These are phyloP conservation scores for Teratosphaeria destructans DNA, from an alignment of 2,329 filamentous ascomycete genomes.

Conservation along the genomic window DNA sequence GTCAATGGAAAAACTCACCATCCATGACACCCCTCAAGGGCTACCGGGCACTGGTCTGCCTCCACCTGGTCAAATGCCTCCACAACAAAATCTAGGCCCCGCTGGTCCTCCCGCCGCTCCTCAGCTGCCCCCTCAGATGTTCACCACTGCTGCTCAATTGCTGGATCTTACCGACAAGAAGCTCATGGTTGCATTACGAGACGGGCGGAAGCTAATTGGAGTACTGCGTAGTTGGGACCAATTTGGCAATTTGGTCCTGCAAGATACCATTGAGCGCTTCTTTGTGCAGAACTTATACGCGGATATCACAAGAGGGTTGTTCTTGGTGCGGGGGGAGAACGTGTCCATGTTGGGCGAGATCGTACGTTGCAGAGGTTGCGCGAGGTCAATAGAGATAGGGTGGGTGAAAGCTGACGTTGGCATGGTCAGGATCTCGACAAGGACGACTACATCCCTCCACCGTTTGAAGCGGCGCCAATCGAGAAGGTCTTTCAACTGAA, in stretches of 20 bases:
- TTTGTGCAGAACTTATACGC: conserved; percentile 68
- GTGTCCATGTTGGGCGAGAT: conserved; percentile 94
- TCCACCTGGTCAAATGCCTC: conserved; percentile 1
- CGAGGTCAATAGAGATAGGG: background rate
- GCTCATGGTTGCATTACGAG: conserved; percentile 79
- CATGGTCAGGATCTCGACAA: conserved; percentile 66
- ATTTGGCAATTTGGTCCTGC: conserved; percentile 91
- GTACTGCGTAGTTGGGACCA: conserved; percentile 95
- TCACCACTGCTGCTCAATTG: conserved; percentile 91
- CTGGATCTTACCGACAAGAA: conserved; percentile 98
- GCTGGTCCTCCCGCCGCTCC: conserved; percentile 33
- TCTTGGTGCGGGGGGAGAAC: conserved; percentile 90
- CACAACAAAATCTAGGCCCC: conserved; percentile 9
- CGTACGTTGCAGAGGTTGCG: conserved; percentile 25
- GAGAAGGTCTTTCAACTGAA: conserved; percentile 62
- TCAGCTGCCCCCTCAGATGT: conserved; percentile 91
- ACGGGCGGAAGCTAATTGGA: conserved; percentile 87
- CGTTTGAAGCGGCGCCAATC: conserved; percentile 56
- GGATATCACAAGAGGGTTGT: conserved; percentile 76
- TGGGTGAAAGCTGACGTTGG: conserved; percentile 2
- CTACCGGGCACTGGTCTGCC: background rate
- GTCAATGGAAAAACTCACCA: conserved; percentile 25
- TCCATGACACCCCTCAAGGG: conserved; percentile 19
- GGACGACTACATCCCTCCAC: conserved; percentile 72
- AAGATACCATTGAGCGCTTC: conserved; percentile 82